Percentiles rank a stretch among this genome's conserved stretches.
Conservation (phyloP, 108 stramenopile genomes). For the Tribonema minus region DNA sequence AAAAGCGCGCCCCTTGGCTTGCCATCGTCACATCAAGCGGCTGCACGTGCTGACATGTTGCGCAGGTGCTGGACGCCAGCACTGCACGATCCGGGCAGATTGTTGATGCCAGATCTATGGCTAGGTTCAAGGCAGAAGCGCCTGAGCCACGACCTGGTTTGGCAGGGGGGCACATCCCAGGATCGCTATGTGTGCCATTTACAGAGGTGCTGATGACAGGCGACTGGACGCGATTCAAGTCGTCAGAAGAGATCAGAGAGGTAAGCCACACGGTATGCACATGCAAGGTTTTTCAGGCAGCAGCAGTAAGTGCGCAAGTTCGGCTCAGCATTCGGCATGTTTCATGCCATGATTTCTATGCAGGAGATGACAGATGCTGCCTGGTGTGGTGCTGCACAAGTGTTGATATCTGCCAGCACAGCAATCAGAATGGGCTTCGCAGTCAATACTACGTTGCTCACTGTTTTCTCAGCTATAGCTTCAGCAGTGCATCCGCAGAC, state of each 20-base stretch:
- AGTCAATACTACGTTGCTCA: too few species aligned
- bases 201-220: conserved; percentile 25
- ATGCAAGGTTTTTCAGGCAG: too few species aligned
- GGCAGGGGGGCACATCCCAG: conserved; percentile 54
- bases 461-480: too few species aligned
- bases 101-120: conserved; percentile 45
- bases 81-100: conserved; percentile 21
- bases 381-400: too few species aligned
- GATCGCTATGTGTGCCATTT: conserved; percentile 49
- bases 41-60: background rate
- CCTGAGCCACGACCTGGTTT: conserved; percentile 53
- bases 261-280: too few species aligned
- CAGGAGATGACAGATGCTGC: too few species aligned
- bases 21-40: background rate
- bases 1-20: background rate
- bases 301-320: too few species aligned
- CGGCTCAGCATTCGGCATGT: too few species aligned
- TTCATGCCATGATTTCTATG: too few species aligned
- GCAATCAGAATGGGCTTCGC: too few species aligned
- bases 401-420: too few species aligned
- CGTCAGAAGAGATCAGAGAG: conserved; percentile 8
- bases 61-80: background rate
- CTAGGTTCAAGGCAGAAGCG: conserved; percentile 45
- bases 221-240: conserved; percentile 38
- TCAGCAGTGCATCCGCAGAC: too few species aligned